Conservation (phyloP, 345 rosid genomes). For the Passiflora organensis region DNA sequence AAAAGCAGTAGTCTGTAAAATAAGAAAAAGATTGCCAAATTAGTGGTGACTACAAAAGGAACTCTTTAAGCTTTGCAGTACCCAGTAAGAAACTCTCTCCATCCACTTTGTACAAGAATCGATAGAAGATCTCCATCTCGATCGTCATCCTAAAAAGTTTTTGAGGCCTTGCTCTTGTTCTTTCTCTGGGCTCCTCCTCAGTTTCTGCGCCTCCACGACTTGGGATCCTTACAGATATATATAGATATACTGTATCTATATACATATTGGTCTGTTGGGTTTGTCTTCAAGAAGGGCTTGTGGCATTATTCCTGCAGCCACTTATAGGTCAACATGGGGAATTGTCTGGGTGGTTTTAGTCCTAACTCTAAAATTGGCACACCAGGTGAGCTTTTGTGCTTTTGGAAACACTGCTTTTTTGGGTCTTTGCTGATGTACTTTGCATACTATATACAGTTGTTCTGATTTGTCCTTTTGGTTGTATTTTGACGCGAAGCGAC, state of each 20-base stretch:
- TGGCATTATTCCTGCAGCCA: too few species aligned
- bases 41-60: too few species aligned
- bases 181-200: neutral
- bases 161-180: neutral
- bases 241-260: too few species aligned
- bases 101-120: neutral
- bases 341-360: slow-evolving; percentile 20
- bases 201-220: neutral
- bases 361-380: slow-evolving; percentile 4
- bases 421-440: too few species aligned
- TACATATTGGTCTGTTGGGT: too few species aligned
- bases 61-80: too few species aligned
- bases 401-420: neutral
- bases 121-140: slow-evolving; percentile 5
- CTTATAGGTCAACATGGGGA: slow-evolving; percentile 32
- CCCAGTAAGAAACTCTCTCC: too few species aligned
- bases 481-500: slow-evolving; percentile 16
- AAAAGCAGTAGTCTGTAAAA: too few species aligned
- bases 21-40: too few species aligned
- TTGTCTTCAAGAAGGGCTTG: too few species aligned
- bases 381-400: slow-evolving; percentile 24
- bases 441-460: neutral
- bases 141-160: neutral
- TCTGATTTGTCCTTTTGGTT: neutral
- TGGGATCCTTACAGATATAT: too few species aligned